These are phyloP conservation scores for Hordeum pubiflorum DNA, from an alignment of 202 grass and related monocot genomes.

Conservation along the genomic window DNA sequence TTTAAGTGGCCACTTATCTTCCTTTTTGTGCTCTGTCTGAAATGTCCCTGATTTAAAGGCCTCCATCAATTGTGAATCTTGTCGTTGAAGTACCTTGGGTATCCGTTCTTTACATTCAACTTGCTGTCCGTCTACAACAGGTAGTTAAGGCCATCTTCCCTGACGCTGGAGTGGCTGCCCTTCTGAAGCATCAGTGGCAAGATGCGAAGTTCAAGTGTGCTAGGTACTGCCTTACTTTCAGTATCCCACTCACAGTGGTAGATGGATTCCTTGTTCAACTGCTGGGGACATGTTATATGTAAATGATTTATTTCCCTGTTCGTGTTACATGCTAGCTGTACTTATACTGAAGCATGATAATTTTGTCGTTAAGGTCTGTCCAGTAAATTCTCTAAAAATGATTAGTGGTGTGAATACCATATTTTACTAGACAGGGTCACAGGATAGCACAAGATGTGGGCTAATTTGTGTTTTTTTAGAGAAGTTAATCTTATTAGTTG, in stretches of 20 bases:
- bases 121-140: constrained; percentile 30
- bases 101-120: neutral
- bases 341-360: neutral
- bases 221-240: constrained; percentile 42
- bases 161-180: constrained; percentile 80
- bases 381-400: neutral
- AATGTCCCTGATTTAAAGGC: neutral
- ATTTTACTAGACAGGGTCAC: neutral
- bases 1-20: neutral
- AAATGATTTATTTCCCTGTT: neutral
- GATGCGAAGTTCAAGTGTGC: constrained; percentile 74
- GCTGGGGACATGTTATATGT: neutral
- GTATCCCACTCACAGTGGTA: neutral
- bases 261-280: neutral
- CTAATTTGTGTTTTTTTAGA: neutral
- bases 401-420: neutral
- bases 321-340: neutral
- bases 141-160: constrained; percentile 92
- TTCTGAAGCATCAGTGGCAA: constrained; percentile 84
- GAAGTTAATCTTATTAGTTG: neutral
- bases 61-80: neutral
- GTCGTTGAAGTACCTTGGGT: neutral
- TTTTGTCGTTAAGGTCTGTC: neutral
- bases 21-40: neutral
- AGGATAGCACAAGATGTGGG: neutral